Conservation (phyloP, 176 grass and related monocot genomes). For the Lolium rigidum region DNA sequence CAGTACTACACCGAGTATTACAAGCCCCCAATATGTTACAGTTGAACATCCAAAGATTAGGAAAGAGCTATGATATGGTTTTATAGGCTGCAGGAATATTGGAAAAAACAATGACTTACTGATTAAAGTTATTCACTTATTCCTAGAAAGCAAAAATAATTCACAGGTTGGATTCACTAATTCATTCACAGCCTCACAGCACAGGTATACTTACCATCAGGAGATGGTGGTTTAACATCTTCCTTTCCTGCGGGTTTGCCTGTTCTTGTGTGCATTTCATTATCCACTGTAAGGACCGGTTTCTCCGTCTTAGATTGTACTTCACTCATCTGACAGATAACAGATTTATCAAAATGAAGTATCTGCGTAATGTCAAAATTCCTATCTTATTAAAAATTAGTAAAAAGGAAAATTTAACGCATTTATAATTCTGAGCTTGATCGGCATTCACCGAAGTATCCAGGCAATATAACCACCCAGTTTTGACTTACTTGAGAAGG, state of each 20-base stretch:
- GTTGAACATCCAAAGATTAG: not conserved
- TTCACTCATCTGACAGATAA: constrained; percentile 61
- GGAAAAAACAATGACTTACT: constrained; percentile 4
- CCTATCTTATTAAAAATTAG: constrained; percentile 1
- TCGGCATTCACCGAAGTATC: constrained; percentile 22
- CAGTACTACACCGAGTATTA: not conserved
- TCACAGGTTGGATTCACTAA: constrained; percentile 11
- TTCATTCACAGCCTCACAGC: constrained; percentile 23
- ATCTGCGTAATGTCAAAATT: constrained; percentile 9
- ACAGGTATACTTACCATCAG: constrained; percentile 48
- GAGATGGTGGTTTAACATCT: constrained; percentile 41
- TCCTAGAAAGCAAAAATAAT: constrained; percentile 31
- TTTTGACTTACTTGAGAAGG: constrained; percentile 53
- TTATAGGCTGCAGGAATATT: constrained; percentile 7
- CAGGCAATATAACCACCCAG: constrained; percentile 16
- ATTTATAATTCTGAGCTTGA: constrained; percentile 18
- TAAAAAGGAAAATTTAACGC: not conserved
- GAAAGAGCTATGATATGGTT: not conserved
- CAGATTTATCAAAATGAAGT: constrained; percentile 27
- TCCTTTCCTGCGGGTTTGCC: constrained; percentile 52
- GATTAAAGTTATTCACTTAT: constrained; percentile 11
- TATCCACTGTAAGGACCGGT: constrained; percentile 33
- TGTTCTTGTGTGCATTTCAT: constrained; percentile 36
- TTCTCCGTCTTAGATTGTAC: constrained; percentile 45
- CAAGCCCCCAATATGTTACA: constrained; percentile 9